phyloP scores from a whole-genome alignment of 768 basidiomycete species.

The Cubamyces sp. region DNA sequence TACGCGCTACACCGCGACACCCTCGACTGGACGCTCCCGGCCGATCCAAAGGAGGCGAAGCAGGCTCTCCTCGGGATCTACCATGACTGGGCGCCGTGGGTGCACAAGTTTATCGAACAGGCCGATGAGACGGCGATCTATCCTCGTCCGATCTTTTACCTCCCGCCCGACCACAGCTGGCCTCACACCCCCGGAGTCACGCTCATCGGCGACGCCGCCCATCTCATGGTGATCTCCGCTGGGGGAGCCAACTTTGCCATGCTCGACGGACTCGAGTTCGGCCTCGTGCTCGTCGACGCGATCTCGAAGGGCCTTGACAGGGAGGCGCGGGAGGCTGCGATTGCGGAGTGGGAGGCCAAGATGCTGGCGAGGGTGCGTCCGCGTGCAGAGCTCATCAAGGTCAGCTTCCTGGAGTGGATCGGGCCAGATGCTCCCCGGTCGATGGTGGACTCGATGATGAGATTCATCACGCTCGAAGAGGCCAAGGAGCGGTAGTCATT shows the following conservation, averaged over 20 bases:
- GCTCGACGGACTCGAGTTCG: slow-evolving; percentile 32
- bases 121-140: slow-evolving; percentile 9
- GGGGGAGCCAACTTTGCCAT: slow-evolving; percentile 43
- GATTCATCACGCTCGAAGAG: too few relatives aligned
- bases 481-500: too few relatives aligned
- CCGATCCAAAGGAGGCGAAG: slow-evolving; percentile 3
- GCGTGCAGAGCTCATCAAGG: too few relatives aligned
- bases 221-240: slow-evolving; percentile 44
- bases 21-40: slow-evolving; percentile 2
- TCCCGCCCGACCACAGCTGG: slow-evolving; percentile 23
- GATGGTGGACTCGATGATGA: too few relatives aligned
- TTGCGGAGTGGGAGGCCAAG: slow-evolving; percentile 5
- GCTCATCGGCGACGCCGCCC: slow-evolving; percentile 38
- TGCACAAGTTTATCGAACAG: slow-evolving; percentile 5
- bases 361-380: slow-evolving; percentile 1
- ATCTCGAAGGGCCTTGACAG: not conserved
- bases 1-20: slow-evolving; percentile 5
- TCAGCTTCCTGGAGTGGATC: too few relatives aligned
- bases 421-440: too few relatives aligned
- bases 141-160: slow-evolving; percentile 20
- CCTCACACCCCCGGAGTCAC: slow-evolving; percentile 10
- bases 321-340: slow-evolving; percentile 12
- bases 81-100: slow-evolving; percentile 11
- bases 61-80: not conserved
- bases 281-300: slow-evolving; percentile 15